Evolutionary conservation across 2,329 filamentous ascomycete species (phyloP).

Genomic region (Ramichloridium luteum): DNA sequence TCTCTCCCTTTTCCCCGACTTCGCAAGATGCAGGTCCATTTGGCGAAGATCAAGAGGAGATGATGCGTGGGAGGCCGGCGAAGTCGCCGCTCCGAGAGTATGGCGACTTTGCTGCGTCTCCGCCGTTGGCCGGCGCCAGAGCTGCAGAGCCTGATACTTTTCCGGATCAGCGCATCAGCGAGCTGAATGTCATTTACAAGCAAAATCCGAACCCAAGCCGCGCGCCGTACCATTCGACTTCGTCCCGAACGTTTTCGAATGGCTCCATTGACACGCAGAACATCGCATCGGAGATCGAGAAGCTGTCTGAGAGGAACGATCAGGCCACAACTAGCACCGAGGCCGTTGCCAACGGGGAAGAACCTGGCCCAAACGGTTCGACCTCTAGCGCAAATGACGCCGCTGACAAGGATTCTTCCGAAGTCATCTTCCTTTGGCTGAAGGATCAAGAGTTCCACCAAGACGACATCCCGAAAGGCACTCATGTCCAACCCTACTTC

Average conservation of each 20-base stretch:
- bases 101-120: conserved; percentile 10
- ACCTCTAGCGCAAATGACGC: not conserved
- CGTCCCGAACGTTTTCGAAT: conserved; percentile 42
- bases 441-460: conserved; percentile 36
- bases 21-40: conserved; percentile 8
- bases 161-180: conserved; percentile 40
- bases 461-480: conserved; percentile 31
- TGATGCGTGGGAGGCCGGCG: conserved; percentile 17
- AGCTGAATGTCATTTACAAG: conserved; percentile 41
- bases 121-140: conserved; percentile 9
- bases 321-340: conserved; percentile 28
- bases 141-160: conserved; percentile 33
- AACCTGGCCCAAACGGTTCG: conserved; percentile 9
- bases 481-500: conserved; percentile 37
- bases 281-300: conserved; percentile 37
- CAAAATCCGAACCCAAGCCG: conserved; percentile 17
- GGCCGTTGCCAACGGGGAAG: conserved; percentile 18
- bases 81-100: conserved; percentile 22
- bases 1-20: conserved; percentile 13
- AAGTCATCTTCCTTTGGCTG: conserved; percentile 35
- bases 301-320: conserved; percentile 15
- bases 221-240: conserved; percentile 28
- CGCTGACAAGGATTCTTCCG: conserved; percentile 10
- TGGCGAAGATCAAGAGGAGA: conserved; percentile 17
- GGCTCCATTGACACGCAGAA: conserved; percentile 43